Evolutionary conservation across 805 yeast species (phyloP), one percentile per base, ranked within the genome.

Genomic region (Ogataea kodamae): DNA sequence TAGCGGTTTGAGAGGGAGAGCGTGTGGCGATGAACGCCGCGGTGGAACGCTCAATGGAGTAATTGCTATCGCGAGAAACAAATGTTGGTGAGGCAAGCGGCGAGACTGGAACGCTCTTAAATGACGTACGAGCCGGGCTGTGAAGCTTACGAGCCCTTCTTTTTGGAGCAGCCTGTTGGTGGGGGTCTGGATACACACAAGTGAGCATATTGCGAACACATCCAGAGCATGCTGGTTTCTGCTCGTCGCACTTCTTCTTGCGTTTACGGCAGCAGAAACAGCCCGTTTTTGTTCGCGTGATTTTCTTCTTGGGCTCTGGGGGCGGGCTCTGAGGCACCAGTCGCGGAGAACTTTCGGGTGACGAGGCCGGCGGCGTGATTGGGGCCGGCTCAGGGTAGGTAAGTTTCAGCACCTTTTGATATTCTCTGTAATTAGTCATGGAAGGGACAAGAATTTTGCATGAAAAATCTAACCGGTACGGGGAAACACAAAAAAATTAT

Each of bases 241-340:
- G 33, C 37, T 60, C 65, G 34, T 60, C 62, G 39, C 66, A 61
- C 48, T 61, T 61, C 61, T 60, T 61, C 59, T 60, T 60, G 30
- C 66, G 46, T 28, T 42, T 52, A 15, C 66, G 56, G 32, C 67
- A 61, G 33, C 65, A 60, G 40, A 56, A 57, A 36, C 67, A 61
- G 3, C 67, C 67, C 2, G 65, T 60, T 32, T 61, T 61, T 3
- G 64, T 58, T 35, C 64, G 49, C 6, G 61, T 55, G 17, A 59
- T 59, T 39, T 59, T 59, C 38, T 46, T 47, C 30, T 50, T 46
- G 21, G 33, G 25, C 15, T 24, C 21, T 12, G 30, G 18, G 16
- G 33, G 18, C 9, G 40, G 13, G 26, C 16, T 20, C 26, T 18
- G 23, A 14, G 50, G 45, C 6, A 23, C 22, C 6, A 37, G 32